Percentiles rank a stretch among this genome's conserved stretches.
Evolutionary conservation across 169 alveolate species (phyloP).

Genomic region (Cryptosporidium tyzzeri): DNA sequence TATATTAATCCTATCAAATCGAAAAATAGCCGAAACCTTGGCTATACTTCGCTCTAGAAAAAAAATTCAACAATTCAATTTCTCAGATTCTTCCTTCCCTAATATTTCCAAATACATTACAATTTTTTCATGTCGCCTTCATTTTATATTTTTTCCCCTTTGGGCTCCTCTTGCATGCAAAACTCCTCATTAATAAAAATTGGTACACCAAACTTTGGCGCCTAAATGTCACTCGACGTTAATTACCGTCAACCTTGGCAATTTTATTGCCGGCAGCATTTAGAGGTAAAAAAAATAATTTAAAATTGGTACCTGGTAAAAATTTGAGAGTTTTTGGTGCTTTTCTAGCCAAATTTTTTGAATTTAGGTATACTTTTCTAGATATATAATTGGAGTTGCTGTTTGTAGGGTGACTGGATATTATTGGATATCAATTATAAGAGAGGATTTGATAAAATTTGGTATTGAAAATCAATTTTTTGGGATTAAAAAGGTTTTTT

Average conservation of each 20-base stretch:
- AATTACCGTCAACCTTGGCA: constrained; percentile 50
- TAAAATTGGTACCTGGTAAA: background rate
- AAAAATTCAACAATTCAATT: background rate
- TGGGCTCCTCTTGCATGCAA: constrained; percentile 21
- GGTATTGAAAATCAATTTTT: background rate
- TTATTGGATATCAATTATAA: background rate
- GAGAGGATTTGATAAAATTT: background rate
- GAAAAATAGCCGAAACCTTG: constrained; percentile 1
- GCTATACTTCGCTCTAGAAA: background rate
- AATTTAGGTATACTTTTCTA: background rate
- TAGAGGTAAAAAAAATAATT: constrained; percentile 1
- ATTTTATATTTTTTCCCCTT: background rate
- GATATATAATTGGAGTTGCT: background rate
- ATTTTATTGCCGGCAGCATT: background rate
- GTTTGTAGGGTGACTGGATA: background rate
- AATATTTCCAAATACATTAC: background rate
- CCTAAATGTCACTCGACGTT: constrained; percentile 72
- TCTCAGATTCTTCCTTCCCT: background rate
- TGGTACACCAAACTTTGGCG: constrained; percentile 38
- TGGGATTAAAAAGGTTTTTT: background rate
- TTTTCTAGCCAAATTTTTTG: background rate
- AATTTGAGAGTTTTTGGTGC: background rate
- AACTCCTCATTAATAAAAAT: background rate
- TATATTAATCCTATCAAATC: background rate
- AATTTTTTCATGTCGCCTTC: background rate